These are phyloP conservation scores for Teratosphaeria pseudoeucalypti DNA, from an alignment of 2,329 filamentous ascomycete species.

Conservation along the genomic window DNA sequence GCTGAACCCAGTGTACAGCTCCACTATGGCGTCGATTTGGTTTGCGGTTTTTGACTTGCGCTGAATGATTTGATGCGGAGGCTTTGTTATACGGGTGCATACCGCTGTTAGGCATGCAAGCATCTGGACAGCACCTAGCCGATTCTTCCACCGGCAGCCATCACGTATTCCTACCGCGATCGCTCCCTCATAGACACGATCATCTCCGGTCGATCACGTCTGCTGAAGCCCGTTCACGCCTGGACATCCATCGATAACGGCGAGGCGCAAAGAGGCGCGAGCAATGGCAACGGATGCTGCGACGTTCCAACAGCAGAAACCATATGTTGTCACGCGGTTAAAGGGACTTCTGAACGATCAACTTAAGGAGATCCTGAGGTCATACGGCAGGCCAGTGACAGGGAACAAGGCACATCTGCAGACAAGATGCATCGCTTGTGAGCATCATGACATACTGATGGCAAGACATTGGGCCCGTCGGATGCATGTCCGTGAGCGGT, in stretches of 20 bases:
- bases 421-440: conserved; percentile 64
- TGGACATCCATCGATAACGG: not conserved
- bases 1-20: too few species aligned
- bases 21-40: too few species aligned
- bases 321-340: conserved; percentile 17
- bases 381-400: conserved; percentile 63
- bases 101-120: too few species aligned
- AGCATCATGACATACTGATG: conserved; percentile 29
- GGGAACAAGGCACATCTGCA: conserved; percentile 82
- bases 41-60: too few species aligned
- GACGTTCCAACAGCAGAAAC: not conserved
- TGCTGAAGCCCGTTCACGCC: not conserved
- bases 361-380: conserved; percentile 64
- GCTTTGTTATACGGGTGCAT: too few species aligned
- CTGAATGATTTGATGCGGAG: too few species aligned
- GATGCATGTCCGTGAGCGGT: too few species aligned
- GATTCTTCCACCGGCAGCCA: not conserved
- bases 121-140: not conserved
- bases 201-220: not conserved
- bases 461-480: not conserved
- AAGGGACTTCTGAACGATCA: conserved; percentile 53
- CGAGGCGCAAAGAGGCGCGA: not conserved
- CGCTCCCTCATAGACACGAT: not conserved
- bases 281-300: not conserved
- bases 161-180: not conserved